A percentile compares a stretch with the other conserved stretches of the same genome.
phyloP scores from a whole-genome alignment of 163 green algal genomes.

The Scenedesmus sp. region DNA sequence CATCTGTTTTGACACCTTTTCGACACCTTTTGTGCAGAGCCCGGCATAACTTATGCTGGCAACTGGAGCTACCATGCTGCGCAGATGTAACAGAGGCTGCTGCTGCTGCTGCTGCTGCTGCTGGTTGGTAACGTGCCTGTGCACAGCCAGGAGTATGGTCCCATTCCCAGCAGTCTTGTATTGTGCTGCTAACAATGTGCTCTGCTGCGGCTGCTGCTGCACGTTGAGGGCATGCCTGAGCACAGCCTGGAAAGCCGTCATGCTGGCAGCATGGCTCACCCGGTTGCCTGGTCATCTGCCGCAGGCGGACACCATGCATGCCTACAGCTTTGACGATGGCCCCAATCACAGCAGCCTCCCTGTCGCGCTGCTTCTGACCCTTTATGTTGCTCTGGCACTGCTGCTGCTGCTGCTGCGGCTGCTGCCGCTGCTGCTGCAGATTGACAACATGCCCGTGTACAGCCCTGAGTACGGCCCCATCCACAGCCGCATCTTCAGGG shows the following conservation, averaged over 20 bases:
- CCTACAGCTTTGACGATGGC: too few relatives aligned
- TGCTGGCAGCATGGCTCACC: background rate
- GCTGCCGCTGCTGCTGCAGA: background rate
- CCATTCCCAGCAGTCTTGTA: background rate
- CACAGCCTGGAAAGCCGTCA: too few relatives aligned
- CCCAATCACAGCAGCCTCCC: too few relatives aligned
- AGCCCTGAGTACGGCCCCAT: background rate
- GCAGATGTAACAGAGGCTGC: background rate
- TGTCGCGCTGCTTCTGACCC: too few relatives aligned
- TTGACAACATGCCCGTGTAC: slow-evolving; percentile 27
- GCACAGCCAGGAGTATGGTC: background rate
- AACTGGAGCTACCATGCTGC: too few relatives aligned
- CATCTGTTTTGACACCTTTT: too few relatives aligned
- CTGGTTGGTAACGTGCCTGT: background rate
- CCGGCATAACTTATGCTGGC: too few relatives aligned
- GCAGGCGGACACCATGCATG: too few relatives aligned
- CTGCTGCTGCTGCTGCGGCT: background rate
- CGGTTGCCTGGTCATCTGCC: background rate
- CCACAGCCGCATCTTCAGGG: slow-evolving; percentile 2
- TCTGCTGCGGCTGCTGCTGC: background rate
- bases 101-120: background rate
- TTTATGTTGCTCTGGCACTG: background rate
- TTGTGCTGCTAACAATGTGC: background rate
- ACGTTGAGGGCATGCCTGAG: too few relatives aligned
- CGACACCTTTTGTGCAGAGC: too few relatives aligned